Evolutionary conservation across 2,329 filamentous ascomycete genomes (phyloP).

Genomic region (Didymellaceae sp.): DNA sequence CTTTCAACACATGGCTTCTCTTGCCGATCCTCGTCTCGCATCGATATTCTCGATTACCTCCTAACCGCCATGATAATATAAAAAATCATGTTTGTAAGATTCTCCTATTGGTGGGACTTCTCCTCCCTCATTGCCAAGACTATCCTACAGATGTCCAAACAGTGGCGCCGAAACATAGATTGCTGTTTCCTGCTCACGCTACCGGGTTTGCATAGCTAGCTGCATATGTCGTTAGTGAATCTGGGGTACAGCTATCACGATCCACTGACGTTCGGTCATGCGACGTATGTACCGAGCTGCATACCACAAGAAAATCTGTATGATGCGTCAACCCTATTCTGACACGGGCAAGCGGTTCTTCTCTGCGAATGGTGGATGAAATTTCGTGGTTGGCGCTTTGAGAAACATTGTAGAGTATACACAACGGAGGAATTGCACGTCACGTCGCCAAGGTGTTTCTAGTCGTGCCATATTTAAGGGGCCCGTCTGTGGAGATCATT

Average conservation of each 20-base stretch:
- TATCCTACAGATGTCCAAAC: conserved; percentile 21
- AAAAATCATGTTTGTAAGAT: conserved; percentile 7
- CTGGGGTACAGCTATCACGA: conserved; percentile 15
- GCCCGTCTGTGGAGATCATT: conserved; percentile 17
- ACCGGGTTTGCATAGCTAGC: conserved; percentile 10
- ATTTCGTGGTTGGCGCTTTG: not conserved
- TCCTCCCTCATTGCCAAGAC: conserved; percentile 23
- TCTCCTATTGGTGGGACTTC: conserved; percentile 35
- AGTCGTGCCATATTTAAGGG: conserved; percentile 28
- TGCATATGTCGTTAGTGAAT: conserved; percentile 9
- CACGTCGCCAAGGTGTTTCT: conserved; percentile 13
- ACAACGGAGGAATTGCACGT: conserved; percentile 22
- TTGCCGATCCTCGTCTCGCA: not conserved
- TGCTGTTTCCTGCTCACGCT: conserved; percentile 15
- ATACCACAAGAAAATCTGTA: conserved; percentile 6
- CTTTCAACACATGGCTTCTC: not conserved
- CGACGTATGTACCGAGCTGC: conserved; percentile 12
- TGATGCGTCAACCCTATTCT: conserved; percentile 2
- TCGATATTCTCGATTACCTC: not conserved
- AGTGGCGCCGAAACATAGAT: conserved; percentile 24
- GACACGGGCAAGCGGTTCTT: conserved; percentile 8
- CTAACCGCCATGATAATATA: conserved; percentile 6
- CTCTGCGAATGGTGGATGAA: conserved; percentile 33
- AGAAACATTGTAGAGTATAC: conserved; percentile 12
- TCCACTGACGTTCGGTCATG: conserved; percentile 8